Percentiles rank a stretch among this genome's conserved stretches.
phyloP scores from a whole-genome alignment of 371 early-diverging fungal species.

The Lichtheimia ramosa region DNA sequence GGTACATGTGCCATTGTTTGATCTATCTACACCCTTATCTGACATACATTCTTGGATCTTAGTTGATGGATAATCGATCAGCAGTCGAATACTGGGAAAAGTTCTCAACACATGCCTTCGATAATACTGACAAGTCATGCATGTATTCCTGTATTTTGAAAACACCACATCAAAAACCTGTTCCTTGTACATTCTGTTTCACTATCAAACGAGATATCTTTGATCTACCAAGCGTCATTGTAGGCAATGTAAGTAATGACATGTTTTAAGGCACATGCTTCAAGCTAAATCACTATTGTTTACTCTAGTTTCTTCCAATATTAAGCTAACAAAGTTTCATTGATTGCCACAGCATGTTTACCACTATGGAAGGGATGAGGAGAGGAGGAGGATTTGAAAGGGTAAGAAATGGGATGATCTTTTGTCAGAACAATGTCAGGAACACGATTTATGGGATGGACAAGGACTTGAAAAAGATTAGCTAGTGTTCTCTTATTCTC shows the following conservation, averaged over 20 bases:
- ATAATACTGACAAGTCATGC: constrained; percentile 78
- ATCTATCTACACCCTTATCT: no score
- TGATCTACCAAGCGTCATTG: constrained; percentile 86
- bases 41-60: background rate
- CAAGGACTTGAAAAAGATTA: no score
- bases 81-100: constrained; percentile 94
- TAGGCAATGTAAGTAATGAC: constrained; percentile 65
- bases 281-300: background rate
- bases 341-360: no score
- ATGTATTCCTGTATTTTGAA: constrained; percentile 78
- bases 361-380: no score
- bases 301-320: constrained; percentile 45
- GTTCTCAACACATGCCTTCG: constrained; percentile 87
- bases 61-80: constrained; percentile 89
- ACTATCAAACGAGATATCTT: constrained; percentile 92
- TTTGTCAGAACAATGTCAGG: no score
- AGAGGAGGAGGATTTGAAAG: no score
- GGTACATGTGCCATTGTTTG: no score
- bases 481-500: no score
- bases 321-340: constrained; percentile 25
- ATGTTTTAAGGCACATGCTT: background rate
- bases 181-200: constrained; percentile 90
- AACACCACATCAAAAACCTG: constrained; percentile 64
- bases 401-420: no score
- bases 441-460: no score